These are phyloP conservation scores for Dendrostoma leiphaemia DNA, from an alignment of 2,329 filamentous ascomycete species.

Conservation along the genomic window DNA sequence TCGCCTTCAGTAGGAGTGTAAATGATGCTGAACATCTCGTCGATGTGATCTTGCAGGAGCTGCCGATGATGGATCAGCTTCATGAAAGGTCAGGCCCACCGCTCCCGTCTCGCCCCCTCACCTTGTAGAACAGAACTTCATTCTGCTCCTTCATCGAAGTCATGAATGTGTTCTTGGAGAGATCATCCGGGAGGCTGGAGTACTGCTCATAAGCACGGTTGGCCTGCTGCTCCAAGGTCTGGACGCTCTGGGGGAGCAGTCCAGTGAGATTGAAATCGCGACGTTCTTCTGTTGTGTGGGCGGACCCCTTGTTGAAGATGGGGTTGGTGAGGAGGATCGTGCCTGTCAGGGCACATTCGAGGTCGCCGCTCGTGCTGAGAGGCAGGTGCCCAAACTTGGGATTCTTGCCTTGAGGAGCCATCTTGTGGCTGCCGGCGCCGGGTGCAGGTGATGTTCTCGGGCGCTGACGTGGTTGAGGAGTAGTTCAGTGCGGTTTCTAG, in stretches of 20 bases:
- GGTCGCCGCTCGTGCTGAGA: slow-evolving; percentile 45
- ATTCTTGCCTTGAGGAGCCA: slow-evolving; percentile 19
- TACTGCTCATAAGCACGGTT: slow-evolving; percentile 81
- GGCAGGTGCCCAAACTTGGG: slow-evolving; percentile 43
- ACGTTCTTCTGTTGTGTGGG: slow-evolving; percentile 69
- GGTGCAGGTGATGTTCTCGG: neutral
- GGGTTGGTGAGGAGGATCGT: slow-evolving; percentile 60
- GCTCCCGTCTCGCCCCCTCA: no score
- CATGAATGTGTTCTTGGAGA: slow-evolving; percentile 87
- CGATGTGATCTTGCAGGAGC: slow-evolving; percentile 73
- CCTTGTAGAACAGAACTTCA: slow-evolving; percentile 75
- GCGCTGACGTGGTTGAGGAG: no score
- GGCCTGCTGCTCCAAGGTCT: slow-evolving; percentile 75
- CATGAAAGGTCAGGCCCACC: no score
- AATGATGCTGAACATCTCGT: slow-evolving; percentile 87
- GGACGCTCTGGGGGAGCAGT: slow-evolving; percentile 68
- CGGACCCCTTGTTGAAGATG: slow-evolving; percentile 82
- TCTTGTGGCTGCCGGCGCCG: neutral
- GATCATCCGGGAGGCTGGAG: slow-evolving; percentile 54
- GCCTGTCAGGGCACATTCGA: slow-evolving; percentile 49
- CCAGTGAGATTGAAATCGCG: slow-evolving; percentile 68
- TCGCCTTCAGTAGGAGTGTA: slow-evolving; percentile 91
- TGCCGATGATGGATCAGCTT: no score
- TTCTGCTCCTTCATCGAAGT: slow-evolving; percentile 84
- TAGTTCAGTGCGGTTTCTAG: no score